Evolutionary conservation across 192 early-diverging fungal species (phyloP), one percentile per base, ranked within the genome.

Genomic region (Coemansia sp.): DNA sequence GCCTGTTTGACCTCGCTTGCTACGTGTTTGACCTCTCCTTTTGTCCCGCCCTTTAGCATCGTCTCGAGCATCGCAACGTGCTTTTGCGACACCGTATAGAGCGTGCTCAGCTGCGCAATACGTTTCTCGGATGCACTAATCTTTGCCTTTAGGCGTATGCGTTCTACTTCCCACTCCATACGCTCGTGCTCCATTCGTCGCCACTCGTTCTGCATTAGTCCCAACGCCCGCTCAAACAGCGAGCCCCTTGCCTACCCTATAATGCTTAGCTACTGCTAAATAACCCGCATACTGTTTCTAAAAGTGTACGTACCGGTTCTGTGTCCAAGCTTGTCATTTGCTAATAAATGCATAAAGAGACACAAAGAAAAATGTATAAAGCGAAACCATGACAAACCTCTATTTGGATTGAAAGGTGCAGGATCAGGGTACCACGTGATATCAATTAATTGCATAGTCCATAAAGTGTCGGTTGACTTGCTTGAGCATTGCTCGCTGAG

Each of bases 401-500:
- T 47, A 27, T 5, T 49, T 49, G 16, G n/a, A 18, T 16, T 18
- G 8, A 19, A n/a, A n/a, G 1, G n/a, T 7, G 3, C 3, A 12
- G 53, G 53, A 54, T 54, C 53, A 54, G 53, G 53, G 53, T 20
- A 19, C 48, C 48, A 49, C 48, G 48, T 49, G 48, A 49, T 49
- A 20, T 48, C 24, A 32, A 19, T 52, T 23, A 71, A 41, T 35
- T 7, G 61, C 3, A 20, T 58, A 59, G 32, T 71, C 74, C 43
- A 77, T 24, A 53, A 93, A 93, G 71, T 80, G 85, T 0, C 83
- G 82, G 59, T 92, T 91, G 51, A 93, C 71, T 61, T 86, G 90
- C 67, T 91, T 90, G 22, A 93, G 70, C 20, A 90, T 93, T 8
- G 87, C 89, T 19, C 90, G 82, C 6, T 89, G 86, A 11, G 90